Conservation (phyloP, 208 protist species). For the Trichomonas gallinae region DNA sequence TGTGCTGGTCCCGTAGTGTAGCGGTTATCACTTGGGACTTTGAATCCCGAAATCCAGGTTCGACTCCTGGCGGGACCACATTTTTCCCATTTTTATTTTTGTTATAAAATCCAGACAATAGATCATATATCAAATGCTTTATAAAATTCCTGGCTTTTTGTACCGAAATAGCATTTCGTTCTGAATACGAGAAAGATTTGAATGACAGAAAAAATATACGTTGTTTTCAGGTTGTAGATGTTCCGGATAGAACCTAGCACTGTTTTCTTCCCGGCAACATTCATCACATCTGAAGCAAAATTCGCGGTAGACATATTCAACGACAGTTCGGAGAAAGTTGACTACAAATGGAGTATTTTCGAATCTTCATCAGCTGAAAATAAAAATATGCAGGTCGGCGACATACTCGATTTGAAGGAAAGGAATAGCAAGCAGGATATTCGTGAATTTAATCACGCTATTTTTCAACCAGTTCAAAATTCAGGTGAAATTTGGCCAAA, state of each 20-base stretch:
- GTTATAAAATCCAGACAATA: neutral
- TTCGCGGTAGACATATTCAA: neutral
- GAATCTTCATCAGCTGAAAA: neutral
- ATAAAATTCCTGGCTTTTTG: too few relatives aligned
- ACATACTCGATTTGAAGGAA: neutral
- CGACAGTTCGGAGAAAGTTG: neutral
- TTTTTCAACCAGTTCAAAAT: neutral
- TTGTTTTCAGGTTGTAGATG: neutral
- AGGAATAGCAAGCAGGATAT: neutral
- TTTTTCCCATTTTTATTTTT: neutral
- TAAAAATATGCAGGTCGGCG: neutral
- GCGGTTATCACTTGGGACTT: conserved; percentile 21
- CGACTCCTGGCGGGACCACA: conserved; percentile 21
- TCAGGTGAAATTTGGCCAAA: neutral
- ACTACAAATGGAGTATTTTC: neutral
- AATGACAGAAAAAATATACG: neutral
- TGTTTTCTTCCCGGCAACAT: neutral
- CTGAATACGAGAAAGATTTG: neutral
- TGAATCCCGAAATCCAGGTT: conserved; percentile 22
- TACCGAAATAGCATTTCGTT: neutral
- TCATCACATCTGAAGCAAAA: neutral
- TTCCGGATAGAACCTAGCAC: neutral
- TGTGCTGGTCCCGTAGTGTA: conserved; percentile 16
- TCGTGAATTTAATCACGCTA: neutral
- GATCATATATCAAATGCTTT: neutral